Conservation (phyloP, 495 filamentous ascomycete genomes). For the Penicillium manginii region DNA sequence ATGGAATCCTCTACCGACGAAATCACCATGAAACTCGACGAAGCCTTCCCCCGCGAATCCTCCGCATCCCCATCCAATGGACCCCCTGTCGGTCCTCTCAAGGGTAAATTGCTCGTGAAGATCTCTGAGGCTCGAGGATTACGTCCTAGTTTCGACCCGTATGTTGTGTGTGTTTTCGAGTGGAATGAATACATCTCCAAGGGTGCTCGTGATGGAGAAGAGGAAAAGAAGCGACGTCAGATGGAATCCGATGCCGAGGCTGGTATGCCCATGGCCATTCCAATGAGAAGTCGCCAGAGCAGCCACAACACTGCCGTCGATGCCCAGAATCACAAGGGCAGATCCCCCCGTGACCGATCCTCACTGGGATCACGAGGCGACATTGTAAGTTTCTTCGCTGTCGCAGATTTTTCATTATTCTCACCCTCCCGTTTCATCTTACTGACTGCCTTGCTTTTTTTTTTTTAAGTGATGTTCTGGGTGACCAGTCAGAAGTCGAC, state of each 20-base stretch:
- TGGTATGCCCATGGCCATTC: conserved; percentile 88
- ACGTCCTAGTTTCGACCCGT: conserved; percentile 81
- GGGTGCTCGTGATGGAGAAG: conserved; percentile 66
- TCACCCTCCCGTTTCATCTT: conserved; percentile 2
- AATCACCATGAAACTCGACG: conserved; percentile 48
- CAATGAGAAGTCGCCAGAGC: conserved; percentile 92
- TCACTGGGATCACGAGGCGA: conserved; percentile 92
- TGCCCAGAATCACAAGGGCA: conserved; percentile 66
- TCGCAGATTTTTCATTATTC: conserved; percentile 7
- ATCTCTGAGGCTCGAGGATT: conserved; percentile 84
- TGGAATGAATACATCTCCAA: conserved; percentile 94
- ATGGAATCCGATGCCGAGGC: conserved; percentile 72
- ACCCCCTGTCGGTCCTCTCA: conserved; percentile 72
- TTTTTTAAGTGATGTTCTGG: conserved; percentile 85
- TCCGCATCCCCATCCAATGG: conserved; percentile 45
- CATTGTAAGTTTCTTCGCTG: conserved; percentile 70
- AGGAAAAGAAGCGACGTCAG: conserved; percentile 51
- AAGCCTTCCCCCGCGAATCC: conserved; percentile 42
- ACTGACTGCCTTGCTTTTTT: conserved; percentile 20
- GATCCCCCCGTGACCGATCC: conserved; percentile 77
- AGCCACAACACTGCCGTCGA: conserved; percentile 85
- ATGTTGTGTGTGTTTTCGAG: conserved; percentile 96
- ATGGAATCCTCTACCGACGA: conserved; percentile 41
- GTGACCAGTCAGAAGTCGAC: conserved; percentile 87
- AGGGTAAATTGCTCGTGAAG: conserved; percentile 87